Evolutionary conservation across 805 yeast genomes (phyloP).

Genomic region (Cyberlindnera mycetangii): DNA sequence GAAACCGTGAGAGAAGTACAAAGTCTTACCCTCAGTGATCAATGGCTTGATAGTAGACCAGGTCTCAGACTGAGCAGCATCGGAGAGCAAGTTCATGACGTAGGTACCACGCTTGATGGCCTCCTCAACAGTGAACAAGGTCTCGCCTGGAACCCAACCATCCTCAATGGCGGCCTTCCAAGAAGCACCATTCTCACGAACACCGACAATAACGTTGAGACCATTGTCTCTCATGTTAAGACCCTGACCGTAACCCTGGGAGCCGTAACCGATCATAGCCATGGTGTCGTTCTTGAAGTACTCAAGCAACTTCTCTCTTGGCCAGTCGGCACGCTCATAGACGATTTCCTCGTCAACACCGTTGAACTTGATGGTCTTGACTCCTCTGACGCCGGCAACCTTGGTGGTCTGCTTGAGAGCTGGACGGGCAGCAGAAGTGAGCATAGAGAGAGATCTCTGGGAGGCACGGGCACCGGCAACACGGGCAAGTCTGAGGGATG

Average conservation of each 20-base stretch:
- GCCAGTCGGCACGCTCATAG: conserved; percentile 99
- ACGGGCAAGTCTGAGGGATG: conserved; percentile 48
- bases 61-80: conserved; percentile 99
- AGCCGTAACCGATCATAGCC: conserved; percentile 98
- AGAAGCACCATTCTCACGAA: conserved; percentile 96
- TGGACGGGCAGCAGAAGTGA: conserved; percentile 52
- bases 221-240: conserved; percentile 99
- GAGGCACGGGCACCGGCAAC: conserved; percentile 40
- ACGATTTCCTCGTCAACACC: conserved; percentile 96
- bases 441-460: conserved; percentile 63
- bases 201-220: conserved; percentile 96
- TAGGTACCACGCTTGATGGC: conserved; percentile 91
- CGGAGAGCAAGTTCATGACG: conserved; percentile 96
- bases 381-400: conserved; percentile 75
- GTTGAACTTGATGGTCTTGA: conserved; percentile 95
- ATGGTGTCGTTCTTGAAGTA: conserved; percentile 98
- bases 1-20: conserved; percentile 99
- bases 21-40: conserved; percentile 94
- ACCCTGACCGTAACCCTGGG: conserved; percentile 99
- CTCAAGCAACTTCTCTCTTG: conserved; percentile 90
- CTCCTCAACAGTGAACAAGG: conserved; percentile 91
- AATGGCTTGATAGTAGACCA: conserved; percentile 86
- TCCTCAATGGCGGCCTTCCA: conserved; percentile 99
- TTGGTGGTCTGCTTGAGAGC: conserved; percentile 50
- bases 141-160: conserved; percentile 99